Evolutionary conservation across 768 basidiomycete species (phyloP).

Genomic region (Auriculariales sp.): DNA sequence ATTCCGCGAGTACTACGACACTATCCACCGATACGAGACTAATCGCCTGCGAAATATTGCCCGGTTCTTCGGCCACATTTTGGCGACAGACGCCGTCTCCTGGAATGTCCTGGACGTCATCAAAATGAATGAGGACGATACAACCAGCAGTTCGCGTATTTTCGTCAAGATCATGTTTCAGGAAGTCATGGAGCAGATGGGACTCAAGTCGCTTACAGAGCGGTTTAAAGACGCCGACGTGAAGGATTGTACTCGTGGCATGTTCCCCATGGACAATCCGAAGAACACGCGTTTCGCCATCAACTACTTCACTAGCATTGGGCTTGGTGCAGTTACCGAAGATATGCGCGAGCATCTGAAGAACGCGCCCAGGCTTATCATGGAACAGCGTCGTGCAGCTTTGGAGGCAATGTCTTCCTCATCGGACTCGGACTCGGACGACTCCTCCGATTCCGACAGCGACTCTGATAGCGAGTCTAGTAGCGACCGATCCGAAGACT

Average conservation of each 20-base stretch:
- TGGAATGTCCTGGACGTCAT: constrained; percentile 78
- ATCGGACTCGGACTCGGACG: constrained; percentile 25
- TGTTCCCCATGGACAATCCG: constrained; percentile 95
- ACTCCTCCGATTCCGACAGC: constrained; percentile 22
- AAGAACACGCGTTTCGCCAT: constrained; percentile 93
- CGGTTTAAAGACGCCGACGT: constrained; percentile 84
- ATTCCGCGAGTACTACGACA: constrained; percentile 82
- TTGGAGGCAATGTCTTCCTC: constrained; percentile 50
- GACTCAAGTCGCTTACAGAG: constrained; percentile 71
- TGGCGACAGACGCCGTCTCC: constrained; percentile 75
- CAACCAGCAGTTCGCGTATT: constrained; percentile 89
- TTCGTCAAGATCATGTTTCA: constrained; percentile 94
- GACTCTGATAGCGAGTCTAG: constrained; percentile 22
- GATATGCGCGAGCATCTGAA: constrained; percentile 95
- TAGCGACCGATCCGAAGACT: constrained; percentile 12
- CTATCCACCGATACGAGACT: constrained; percentile 97
- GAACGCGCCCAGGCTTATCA: constrained; percentile 86
- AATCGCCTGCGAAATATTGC: constrained; percentile 96
- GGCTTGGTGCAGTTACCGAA: constrained; percentile 80
- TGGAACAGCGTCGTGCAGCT: constrained; percentile 87
- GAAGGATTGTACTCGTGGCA: constrained; percentile 49
- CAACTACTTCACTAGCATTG: constrained; percentile 96
- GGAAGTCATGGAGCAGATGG: constrained; percentile 92
- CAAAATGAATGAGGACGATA: constrained; percentile 95
- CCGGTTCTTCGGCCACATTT: constrained; percentile 87